Evolutionary conservation across 1,284 basidiomycete species (phyloP).

Genomic region (Tylopilus sp.): DNA sequence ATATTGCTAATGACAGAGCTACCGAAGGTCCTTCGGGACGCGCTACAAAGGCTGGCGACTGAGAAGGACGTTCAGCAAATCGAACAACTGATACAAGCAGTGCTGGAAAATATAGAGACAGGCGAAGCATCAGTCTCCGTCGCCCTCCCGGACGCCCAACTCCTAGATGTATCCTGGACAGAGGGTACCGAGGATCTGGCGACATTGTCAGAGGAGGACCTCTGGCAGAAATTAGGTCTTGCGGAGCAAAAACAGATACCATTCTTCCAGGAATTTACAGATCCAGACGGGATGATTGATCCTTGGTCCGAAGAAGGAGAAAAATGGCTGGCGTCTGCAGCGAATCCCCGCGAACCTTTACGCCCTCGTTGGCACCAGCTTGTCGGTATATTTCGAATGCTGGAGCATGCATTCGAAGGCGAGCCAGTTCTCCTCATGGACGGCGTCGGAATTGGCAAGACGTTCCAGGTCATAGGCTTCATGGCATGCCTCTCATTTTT

Average conservation of each 20-base stretch:
- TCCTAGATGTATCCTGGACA: background rate
- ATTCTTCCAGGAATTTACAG: background rate
- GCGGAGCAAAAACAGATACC: background rate
- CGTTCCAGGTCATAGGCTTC: background rate
- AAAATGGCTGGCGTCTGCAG: background rate
- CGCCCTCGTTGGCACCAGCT: slow-evolving; percentile 28
- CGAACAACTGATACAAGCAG: background rate
- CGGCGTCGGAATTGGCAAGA: background rate
- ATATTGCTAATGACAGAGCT: too few relatives aligned
- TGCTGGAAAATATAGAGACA: background rate
- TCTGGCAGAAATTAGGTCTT: background rate
- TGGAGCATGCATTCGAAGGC: slow-evolving; percentile 10
- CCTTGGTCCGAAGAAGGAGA: background rate
- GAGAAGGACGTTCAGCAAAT: background rate
- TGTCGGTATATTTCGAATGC: slow-evolving; percentile 21
- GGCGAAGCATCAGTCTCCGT: background rate
- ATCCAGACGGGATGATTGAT: background rate
- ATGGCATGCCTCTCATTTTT: background rate
- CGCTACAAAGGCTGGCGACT: background rate
- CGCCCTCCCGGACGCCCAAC: background rate
- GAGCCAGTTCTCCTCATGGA: slow-evolving; percentile 3
- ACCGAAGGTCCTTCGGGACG: background rate
- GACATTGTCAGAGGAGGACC: background rate
- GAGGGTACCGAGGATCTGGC: background rate
- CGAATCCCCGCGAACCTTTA: background rate